Evolutionary conservation across 2,329 filamentous ascomycete genomes (phyloP), one percentile per base, ranked within the genome.

Genomic region (Zasmidium citrigriseum): DNA sequence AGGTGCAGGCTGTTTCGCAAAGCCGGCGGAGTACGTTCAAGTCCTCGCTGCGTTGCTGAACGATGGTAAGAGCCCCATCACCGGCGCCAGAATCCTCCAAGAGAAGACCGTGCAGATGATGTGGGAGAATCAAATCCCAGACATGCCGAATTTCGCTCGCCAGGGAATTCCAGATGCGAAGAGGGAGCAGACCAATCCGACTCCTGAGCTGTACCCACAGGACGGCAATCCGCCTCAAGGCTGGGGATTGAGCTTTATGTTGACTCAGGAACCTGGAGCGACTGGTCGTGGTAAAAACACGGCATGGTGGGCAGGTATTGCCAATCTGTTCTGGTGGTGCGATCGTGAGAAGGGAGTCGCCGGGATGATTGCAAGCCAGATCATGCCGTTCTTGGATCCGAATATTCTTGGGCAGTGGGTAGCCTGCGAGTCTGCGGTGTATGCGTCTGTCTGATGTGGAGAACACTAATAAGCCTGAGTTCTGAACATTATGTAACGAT

Each of bases 11-110:
- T 75, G 83, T 49, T 89, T 83, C 66, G 82, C 83, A 2, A 76
- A 73, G 59, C 85, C 86, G 0, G 77, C 78, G 9, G 86, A 89
- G 47, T 89, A 87, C 64, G 77, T 78, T 56, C 80, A 85, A 83
- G 79, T 89, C 21, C 78, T 90, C 2, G 79, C 84, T 0, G 78
- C 81, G 0, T 74, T 91, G 1, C 74, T 90, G 23, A 90, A 90
- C 68, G 75, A 87, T 60, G 88, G 88, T 47, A 82, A 76, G 0
- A 85, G 81, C 29, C 83, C 87, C 0, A 77, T 65, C 0, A 89
- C 85, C 0, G 80, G 82, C 1, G 69, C 71, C 0, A 76, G 77
- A 52, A 80, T 90, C 27, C 76, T 90, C 5, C 74, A 77, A 20
- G 76, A 79, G 16, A 75, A 79, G 25, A 88, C 86, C 0, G 82